Percentiles rank a stretch among this genome's conserved stretches.
These are phyloP conservation scores for Sisymbrium altissimum DNA, from an alignment of 345 rosid genomes.

Conservation along the genomic window DNA sequence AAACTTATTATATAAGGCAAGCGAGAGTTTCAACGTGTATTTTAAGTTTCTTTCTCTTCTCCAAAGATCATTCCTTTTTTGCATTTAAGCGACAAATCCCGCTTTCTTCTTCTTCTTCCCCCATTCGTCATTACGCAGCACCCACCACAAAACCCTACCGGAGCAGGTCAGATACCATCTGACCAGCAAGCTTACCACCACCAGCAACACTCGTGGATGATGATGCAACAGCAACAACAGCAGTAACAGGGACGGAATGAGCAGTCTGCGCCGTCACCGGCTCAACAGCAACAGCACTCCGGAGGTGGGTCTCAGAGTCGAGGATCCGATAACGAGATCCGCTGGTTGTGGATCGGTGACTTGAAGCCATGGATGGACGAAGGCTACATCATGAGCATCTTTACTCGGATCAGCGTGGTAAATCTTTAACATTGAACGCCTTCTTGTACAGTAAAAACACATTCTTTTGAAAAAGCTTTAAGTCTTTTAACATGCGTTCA, in stretches of 20 bases:
- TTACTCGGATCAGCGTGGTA: constrained; percentile 69
- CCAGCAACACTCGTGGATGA: constrained; percentile 56
- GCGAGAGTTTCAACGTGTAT: not conserved
- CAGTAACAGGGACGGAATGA: constrained; percentile 65
- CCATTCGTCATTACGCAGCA: constrained; percentile 65
- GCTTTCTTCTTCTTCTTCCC: not conserved
- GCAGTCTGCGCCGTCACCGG: constrained; percentile 67
- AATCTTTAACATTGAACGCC: not conserved
- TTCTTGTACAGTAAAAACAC: too few relatives aligned
- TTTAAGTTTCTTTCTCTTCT: not conserved
- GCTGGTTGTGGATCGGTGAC: constrained; percentile 91
- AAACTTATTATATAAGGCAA: not conserved
- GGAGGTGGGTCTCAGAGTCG: too few relatives aligned
- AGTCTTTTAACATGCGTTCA: too few relatives aligned
- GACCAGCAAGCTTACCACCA: constrained; percentile 45
- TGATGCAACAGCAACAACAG: constrained; percentile 58
- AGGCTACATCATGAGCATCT: constrained; percentile 59
- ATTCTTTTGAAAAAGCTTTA: too few relatives aligned
- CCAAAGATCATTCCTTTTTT: not conserved
- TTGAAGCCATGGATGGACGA: constrained; percentile 96
- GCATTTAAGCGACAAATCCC: constrained; percentile 6
- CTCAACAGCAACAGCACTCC: constrained; percentile 46
- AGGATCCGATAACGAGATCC: constrained; percentile 46
- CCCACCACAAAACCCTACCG: constrained; percentile 48
- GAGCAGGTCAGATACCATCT: constrained; percentile 33